Evolutionary conservation across 202 grass and related monocot species (phyloP).

Genomic region (Setaria viridis): DNA sequence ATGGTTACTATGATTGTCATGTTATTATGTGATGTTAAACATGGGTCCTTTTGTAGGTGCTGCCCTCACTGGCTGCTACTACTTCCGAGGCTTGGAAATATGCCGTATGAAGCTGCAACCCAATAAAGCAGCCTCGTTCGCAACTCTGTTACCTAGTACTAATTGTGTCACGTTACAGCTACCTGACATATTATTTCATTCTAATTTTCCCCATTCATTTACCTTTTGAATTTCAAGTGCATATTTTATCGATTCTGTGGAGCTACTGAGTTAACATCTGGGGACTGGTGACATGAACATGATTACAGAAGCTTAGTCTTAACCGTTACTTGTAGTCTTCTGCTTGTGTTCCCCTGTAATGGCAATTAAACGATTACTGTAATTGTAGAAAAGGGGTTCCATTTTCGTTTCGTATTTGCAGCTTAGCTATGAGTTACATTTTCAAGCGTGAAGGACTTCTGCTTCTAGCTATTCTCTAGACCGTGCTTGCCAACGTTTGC

Average conservation of each 20-base stretch:
- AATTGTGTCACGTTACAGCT: slow-evolving; percentile 27
- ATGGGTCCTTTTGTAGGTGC: slow-evolving; percentile 54
- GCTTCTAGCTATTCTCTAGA: too few relatives aligned
- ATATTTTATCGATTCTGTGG: slow-evolving; percentile 25
- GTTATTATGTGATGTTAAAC: slow-evolving; percentile 13
- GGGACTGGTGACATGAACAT: too few relatives aligned
- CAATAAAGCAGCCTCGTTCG: background rate
- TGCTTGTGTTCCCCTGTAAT: background rate
- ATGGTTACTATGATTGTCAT: background rate
- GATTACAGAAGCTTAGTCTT: background rate
- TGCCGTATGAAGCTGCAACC: background rate
- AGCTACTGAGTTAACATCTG: background rate
- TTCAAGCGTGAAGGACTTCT: too few relatives aligned
- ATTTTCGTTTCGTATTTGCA: background rate
- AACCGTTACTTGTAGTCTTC: background rate
- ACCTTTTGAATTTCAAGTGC: background rate
- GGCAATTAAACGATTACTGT: background rate
- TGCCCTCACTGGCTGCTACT: slow-evolving; percentile 72
- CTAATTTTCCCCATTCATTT: slow-evolving; percentile 25
- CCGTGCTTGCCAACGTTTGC: too few relatives aligned
- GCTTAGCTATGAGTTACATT: background rate
- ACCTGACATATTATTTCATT: slow-evolving; percentile 49
- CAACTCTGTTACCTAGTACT: background rate
- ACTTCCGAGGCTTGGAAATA: slow-evolving; percentile 17
- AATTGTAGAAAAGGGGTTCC: background rate